Evolutionary conservation across 73 alveolate genomes (phyloP), one percentile per base, ranked within the genome.

Genomic region (Paramecium primaurelia): DNA sequence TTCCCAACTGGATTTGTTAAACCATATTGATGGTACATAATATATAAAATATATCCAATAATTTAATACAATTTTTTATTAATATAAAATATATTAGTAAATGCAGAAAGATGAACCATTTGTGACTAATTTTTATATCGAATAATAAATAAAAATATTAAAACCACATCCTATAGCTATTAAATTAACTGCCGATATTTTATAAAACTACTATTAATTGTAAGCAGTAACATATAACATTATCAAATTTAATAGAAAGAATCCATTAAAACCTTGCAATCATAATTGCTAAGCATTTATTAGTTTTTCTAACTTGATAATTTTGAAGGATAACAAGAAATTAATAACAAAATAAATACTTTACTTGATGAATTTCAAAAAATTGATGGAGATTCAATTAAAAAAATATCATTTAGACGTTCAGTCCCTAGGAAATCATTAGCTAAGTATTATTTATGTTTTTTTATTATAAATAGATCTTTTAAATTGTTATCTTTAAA

Each of bases 1-100:
- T 80, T 80, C 75, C 75, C 71, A 80, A 80, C 49, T 2, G 73
- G 49, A 6, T 80, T 80, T 49, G 91, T 80, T 8, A 28, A 40
- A 8, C 91, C 91, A 45, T 80, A 80, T 80, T 80, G 91, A 80
- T 45, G 32, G 71, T 30, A 80, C 34, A 44, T 20, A 44, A 73
- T 73, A 36, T 30, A 64, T 32, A 14, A 73, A 73, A 73, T 64
- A 64, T 64, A 64, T 64, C 84, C 84, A 64, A 64, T 64, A 64
- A 64, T 64, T 64, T 54, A 54, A 18, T 54, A 54, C 69, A 54
- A 54, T 54, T 54, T 40, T 54, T 54, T 54, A 54, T 54, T 54
- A 18, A n/a, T 54, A 18, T 18, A 4, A 54, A 54, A 54, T 54
- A 54, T 18, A 18, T 54, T 54, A 54, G 32, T 54, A n/a, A 54